A percentile compares a stretch with the other conserved stretches of the same genome.
These are phyloP conservation scores for Fusarium austroafricanum DNA, from an alignment of 2,329 filamentous ascomycete species.

Conservation along the genomic window DNA sequence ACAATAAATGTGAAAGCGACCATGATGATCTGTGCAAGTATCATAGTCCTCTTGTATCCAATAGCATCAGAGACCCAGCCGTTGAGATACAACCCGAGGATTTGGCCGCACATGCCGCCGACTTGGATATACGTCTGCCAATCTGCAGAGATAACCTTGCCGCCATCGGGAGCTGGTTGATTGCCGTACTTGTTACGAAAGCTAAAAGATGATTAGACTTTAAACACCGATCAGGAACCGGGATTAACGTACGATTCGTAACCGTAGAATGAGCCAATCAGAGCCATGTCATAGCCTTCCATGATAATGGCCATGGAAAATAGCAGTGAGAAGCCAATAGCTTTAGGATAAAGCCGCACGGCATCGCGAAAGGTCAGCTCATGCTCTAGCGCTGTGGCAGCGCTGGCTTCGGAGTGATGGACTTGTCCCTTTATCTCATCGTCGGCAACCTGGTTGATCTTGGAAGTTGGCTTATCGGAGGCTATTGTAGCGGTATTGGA, in stretches of 20 bases:
- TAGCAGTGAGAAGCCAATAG: slow-evolving; percentile 56
- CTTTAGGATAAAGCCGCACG: slow-evolving; percentile 55
- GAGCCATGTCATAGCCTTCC: slow-evolving; percentile 56
- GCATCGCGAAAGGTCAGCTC: slow-evolving; percentile 52
- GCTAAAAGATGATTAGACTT: slow-evolving; percentile 9
- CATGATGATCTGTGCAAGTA: slow-evolving; percentile 62
- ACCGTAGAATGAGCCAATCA: slow-evolving; percentile 56
- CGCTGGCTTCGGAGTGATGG: slow-evolving; percentile 43
- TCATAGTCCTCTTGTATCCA: slow-evolving; percentile 70
- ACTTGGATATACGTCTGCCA: slow-evolving; percentile 52
- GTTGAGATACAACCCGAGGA: slow-evolving; percentile 71
- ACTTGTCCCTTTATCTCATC: background rate
- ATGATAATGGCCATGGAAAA: slow-evolving; percentile 57
- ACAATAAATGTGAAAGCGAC: slow-evolving; percentile 68
- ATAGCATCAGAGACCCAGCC: slow-evolving; percentile 71
- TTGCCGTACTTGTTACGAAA: slow-evolving; percentile 63
- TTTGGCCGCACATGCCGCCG: slow-evolving; percentile 65
- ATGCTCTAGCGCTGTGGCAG: slow-evolving; percentile 56
- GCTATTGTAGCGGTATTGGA: slow-evolving; percentile 11
- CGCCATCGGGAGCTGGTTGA: slow-evolving; percentile 30
- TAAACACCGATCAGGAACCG: too few relatives aligned
- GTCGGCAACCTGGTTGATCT: background rate
- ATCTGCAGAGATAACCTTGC: slow-evolving; percentile 38
- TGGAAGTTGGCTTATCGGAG: background rate
- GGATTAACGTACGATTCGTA: slow-evolving; percentile 46